A percentile compares a stretch with the other conserved stretches of the same genome.
phyloP scores from a whole-genome alignment of 2,329 filamentous ascomycete genomes.

The Fusarium brevicatenulatum region DNA sequence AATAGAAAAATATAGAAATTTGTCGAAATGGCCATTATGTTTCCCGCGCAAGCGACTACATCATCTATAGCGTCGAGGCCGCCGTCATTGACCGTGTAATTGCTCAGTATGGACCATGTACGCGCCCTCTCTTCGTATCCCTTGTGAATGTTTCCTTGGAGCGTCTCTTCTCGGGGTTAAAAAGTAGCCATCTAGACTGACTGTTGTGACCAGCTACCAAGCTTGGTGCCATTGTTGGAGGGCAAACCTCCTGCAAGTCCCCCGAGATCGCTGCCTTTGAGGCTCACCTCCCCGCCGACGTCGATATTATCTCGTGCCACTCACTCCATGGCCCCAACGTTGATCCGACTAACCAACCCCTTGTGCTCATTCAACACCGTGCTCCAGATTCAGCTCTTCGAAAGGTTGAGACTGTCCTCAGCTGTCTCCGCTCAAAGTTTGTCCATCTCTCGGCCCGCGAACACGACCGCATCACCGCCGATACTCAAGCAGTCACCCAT shows the following conservation, averaged over 20 bases:
- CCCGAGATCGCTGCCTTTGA: constrained; percentile 96
- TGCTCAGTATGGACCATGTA: constrained; percentile 91
- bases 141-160: constrained; percentile 22
- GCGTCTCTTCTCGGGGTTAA: not conserved
- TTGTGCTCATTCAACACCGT: constrained; percentile 94
- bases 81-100: constrained; percentile 90
- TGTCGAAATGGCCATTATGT: constrained; percentile 95
- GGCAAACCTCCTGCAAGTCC: constrained; percentile 97
- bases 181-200: not conserved
- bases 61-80: constrained; percentile 98
- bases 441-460: constrained; percentile 87
- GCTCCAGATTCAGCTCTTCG: constrained; percentile 79
- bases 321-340: constrained; percentile 94
- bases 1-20: constrained; percentile 82
- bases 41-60: constrained; percentile 95
- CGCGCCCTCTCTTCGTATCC: constrained; percentile 32
- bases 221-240: constrained; percentile 92
- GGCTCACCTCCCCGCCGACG: constrained; percentile 83
- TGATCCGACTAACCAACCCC: constrained; percentile 86
- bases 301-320: constrained; percentile 95
- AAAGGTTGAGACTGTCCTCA: constrained; percentile 83
- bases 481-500: constrained; percentile 98
- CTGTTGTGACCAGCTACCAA: constrained; percentile 77
- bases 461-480: constrained; percentile 97
- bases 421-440: constrained; percentile 84